phyloP scores from a whole-genome alignment of 257 asterid genomes.

The Paulownia fortunei region DNA sequence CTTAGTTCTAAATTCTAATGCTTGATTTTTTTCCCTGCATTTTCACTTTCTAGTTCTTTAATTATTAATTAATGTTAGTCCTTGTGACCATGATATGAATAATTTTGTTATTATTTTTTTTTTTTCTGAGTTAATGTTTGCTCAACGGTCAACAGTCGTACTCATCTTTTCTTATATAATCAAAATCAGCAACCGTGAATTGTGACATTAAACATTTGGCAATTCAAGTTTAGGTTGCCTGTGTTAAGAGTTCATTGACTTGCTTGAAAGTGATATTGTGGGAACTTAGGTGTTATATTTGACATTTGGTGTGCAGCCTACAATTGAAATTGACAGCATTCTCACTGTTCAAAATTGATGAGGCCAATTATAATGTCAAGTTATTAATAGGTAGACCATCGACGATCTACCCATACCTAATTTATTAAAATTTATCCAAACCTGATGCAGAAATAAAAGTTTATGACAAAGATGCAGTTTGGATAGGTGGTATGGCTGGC shows the following conservation, averaged over 20 bases:
- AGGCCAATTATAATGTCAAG: neutral
- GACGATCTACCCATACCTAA: neutral
- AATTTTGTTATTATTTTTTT: too few relatives aligned
- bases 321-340: constrained; percentile 26
- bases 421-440: neutral
- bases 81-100: too few relatives aligned
- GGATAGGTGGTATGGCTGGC: too few relatives aligned
- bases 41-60: neutral
- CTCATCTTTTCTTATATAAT: neutral
- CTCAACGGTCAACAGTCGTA: too few relatives aligned
- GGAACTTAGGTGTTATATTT: neutral
- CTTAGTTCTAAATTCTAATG: neutral
- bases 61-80: too few relatives aligned
- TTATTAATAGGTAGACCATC: neutral
- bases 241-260: neutral
- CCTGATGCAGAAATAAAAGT: neutral
- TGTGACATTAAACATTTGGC: neutral
- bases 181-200: neutral
- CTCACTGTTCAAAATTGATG: constrained; percentile 15
- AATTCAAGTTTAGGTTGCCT: neutral
- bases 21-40: neutral
- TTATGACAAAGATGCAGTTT: neutral
- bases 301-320: neutral
- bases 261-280: constrained; percentile 9
- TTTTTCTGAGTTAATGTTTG: too few relatives aligned